Conservation (phyloP, 257 asterid species). For the Fraxinus pennsylvanica region DNA sequence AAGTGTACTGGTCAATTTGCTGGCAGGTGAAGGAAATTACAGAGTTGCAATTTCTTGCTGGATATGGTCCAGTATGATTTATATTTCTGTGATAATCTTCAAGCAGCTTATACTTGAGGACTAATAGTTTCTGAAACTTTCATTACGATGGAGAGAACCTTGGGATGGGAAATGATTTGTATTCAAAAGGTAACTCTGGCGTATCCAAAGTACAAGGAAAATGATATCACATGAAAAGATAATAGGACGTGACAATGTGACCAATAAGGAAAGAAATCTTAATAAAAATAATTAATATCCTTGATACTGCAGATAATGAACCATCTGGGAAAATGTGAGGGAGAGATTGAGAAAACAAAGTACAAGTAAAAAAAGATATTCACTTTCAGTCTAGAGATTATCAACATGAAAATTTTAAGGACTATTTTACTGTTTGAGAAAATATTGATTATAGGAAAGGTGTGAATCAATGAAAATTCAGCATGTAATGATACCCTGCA, state of each 20-base stretch:
- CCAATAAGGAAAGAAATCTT: neutral
- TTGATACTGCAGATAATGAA: neutral
- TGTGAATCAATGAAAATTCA: neutral
- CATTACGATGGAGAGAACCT: neutral
- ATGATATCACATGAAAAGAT: neutral
- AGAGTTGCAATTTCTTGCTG: neutral
- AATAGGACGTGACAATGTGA: neutral
- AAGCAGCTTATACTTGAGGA: neutral
- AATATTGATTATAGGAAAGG: neutral
- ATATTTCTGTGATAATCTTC: neutral
- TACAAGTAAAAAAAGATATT: neutral
- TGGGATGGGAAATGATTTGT: neutral
- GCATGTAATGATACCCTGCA: neutral
- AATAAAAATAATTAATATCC: neutral
- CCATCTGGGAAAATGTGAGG: neutral
- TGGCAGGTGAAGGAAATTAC: no score
- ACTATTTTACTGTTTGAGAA: neutral
- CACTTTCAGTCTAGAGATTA: conserved; percentile 1
- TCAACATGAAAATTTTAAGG: neutral
- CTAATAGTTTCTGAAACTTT: neutral
- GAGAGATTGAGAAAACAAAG: neutral
- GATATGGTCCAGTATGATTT: neutral
- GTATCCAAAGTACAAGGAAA: neutral
- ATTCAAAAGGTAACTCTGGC: neutral
- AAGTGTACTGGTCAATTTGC: no score